Evolutionary conservation across 495 filamentous ascomycete genomes (phyloP).

Genomic region (Hyaloscypha variabilis): DNA sequence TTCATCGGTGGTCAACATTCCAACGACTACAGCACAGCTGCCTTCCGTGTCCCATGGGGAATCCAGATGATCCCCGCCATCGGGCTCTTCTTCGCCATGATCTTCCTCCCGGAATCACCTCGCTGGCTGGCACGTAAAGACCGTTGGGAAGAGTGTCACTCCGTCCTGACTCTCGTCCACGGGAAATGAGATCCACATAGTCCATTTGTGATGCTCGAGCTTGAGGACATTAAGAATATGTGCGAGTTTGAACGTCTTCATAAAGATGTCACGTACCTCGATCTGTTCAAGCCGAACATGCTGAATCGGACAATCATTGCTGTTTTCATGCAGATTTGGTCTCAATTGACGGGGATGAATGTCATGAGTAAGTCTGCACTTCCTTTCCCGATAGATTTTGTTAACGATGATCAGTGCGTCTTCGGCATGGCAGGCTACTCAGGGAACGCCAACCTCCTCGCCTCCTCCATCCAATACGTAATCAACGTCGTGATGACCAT

Average conservation of each 20-base stretch:
- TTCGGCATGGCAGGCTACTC: constrained; percentile 71
- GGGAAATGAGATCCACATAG: constrained; percentile 62
- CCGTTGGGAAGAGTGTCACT: constrained; percentile 69
- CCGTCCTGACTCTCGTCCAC: constrained; percentile 66
- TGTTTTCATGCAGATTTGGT: constrained; percentile 81
- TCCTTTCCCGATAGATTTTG: background rate
- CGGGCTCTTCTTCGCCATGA: constrained; percentile 60
- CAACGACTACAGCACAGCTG: constrained; percentile 33
- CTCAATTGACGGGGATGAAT: constrained; percentile 80
- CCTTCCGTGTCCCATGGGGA: constrained; percentile 76
- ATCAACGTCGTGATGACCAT: constrained; percentile 63
- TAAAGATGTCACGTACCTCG: constrained; percentile 63
- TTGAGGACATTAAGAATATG: constrained; percentile 62
- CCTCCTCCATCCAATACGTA: constrained; percentile 73
- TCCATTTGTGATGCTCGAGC: constrained; percentile 63
- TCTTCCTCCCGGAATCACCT: constrained; percentile 72
- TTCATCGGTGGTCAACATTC: constrained; percentile 51
- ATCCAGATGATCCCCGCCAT: constrained; percentile 72
- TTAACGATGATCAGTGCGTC: constrained; percentile 47
- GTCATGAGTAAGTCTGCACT: constrained; percentile 66
- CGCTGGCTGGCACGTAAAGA: constrained; percentile 75
- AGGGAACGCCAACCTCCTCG: constrained; percentile 59
- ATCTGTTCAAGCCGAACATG: constrained; percentile 70
- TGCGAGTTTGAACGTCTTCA: constrained; percentile 62
- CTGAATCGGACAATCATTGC: constrained; percentile 72